phyloP scores from a whole-genome alignment of 495 filamentous ascomycete genomes.

The Tetracladium marchalianum region DNA sequence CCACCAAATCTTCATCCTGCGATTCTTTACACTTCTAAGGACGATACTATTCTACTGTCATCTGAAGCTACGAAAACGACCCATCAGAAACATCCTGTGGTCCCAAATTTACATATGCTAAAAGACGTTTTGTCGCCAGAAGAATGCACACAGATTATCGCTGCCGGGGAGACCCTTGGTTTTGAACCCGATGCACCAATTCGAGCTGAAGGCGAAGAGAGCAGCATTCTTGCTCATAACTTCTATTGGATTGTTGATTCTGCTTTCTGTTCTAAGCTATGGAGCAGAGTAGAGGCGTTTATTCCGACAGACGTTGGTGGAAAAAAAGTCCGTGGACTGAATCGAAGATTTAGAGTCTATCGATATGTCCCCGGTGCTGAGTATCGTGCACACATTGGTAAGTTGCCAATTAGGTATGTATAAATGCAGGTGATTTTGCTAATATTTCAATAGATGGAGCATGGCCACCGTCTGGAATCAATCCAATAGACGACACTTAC shows the following conservation, averaged over 20 bases:
- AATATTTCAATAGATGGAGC: constrained; percentile 30
- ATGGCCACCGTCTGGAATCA: constrained; percentile 36
- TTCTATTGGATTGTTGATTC: constrained; percentile 41
- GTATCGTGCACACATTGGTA: constrained; percentile 31
- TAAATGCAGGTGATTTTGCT: neutral
- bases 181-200: constrained; percentile 38
- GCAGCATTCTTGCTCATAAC: constrained; percentile 38
- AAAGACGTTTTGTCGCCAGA: constrained; percentile 27
- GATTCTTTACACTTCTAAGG: constrained; percentile 29
- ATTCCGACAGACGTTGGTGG: constrained; percentile 27
- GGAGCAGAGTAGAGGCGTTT: constrained; percentile 28
- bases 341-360: constrained; percentile 38
- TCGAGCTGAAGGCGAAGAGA: constrained; percentile 30
- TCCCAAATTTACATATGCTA: constrained; percentile 29
- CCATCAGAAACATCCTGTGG: constrained; percentile 28
- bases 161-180: constrained; percentile 31
- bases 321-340: constrained; percentile 30
- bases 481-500: constrained; percentile 26
- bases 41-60: constrained; percentile 27
- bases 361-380: constrained; percentile 40
- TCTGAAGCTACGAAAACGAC: constrained; percentile 17
- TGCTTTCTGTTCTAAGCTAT: constrained; percentile 30
- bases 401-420: constrained; percentile 2
- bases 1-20: constrained; percentile 37
- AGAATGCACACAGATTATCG: constrained; percentile 36